Evolutionary conservation across 2,329 filamentous ascomycete genomes (phyloP).

Genomic region (Ramularia collo-cygni): DNA sequence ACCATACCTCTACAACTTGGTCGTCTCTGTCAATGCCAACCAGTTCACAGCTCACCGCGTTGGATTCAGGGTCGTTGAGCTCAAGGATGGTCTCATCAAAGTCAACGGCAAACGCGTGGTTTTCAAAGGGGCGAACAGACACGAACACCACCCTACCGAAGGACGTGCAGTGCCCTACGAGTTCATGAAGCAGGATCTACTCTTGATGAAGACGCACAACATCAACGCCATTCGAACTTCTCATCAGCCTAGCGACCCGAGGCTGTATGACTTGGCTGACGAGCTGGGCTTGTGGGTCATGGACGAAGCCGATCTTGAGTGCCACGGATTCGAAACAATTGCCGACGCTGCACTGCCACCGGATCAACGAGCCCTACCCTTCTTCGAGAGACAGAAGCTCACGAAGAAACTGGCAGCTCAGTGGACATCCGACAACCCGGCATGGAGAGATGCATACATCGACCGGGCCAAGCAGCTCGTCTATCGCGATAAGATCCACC

Average conservation of each 20-base stretch:
- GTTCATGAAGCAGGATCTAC: constrained; percentile 54
- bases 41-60: constrained; percentile 48
- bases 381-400: constrained; percentile 41
- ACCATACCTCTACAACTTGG: constrained; percentile 53
- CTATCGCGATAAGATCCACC: constrained; percentile 62
- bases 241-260: constrained; percentile 60
- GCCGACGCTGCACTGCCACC: constrained; percentile 18
- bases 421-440: constrained; percentile 55
- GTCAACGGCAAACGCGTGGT: constrained; percentile 58
- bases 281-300: constrained; percentile 63
- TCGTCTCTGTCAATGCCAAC: constrained; percentile 36
- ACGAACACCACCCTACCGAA: constrained; percentile 61
- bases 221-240: constrained; percentile 64
- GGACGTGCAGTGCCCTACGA: constrained; percentile 59
- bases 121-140: constrained; percentile 60
- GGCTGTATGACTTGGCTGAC: constrained; percentile 54
- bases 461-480: constrained; percentile 60
- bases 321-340: constrained; percentile 38
- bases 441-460: constrained; percentile 58
- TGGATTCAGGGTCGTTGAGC: constrained; percentile 59
- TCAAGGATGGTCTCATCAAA: constrained; percentile 52
- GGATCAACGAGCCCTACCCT: constrained; percentile 52
- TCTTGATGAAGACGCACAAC: constrained; percentile 64
- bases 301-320: constrained; percentile 47
- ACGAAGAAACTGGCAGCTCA: constrained; percentile 49